A percentile compares a stretch with the other conserved stretches of the same genome.
Evolutionary conservation across 768 basidiomycete genomes (phyloP).

Genomic region (Phaeotremella skinneri): DNA sequence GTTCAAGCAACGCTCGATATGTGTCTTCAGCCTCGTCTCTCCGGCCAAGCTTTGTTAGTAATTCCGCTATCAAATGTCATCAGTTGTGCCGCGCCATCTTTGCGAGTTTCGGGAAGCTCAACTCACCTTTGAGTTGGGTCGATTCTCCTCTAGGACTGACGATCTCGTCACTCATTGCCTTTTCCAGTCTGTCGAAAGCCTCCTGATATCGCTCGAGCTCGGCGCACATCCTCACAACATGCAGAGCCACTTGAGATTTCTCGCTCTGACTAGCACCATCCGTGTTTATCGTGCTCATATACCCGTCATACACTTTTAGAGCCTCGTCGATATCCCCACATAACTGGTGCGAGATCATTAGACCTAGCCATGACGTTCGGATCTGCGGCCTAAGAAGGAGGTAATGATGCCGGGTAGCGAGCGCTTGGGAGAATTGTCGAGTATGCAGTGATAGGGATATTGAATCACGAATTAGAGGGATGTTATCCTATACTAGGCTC

Average conservation of each 20-base stretch:
- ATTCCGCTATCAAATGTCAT: conserved; percentile 60
- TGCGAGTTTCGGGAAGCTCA: background rate
- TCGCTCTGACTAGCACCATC: conserved; percentile 43
- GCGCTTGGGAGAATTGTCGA: conserved; percentile 70
- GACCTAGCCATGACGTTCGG: conserved; percentile 83
- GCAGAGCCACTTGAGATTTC: conserved; percentile 43
- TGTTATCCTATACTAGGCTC: conserved; percentile 67
- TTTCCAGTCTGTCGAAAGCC: conserved; percentile 40
- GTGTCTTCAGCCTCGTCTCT: conserved; percentile 72
- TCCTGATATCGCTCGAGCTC: conserved; percentile 40
- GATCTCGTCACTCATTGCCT: conserved; percentile 31
- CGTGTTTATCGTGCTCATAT: conserved; percentile 70
- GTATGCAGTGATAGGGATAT: conserved; percentile 86
- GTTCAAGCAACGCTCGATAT: conserved; percentile 76
- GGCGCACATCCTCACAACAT: conserved; percentile 44
- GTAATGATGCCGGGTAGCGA: conserved; percentile 77
- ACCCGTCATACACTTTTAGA: conserved; percentile 68
- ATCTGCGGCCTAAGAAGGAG: conserved; percentile 75
- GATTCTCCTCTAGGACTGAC: conserved; percentile 45
- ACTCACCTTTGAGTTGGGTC: conserved; percentile 45
- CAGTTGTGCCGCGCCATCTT: conserved; percentile 3
- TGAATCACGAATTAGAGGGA: conserved; percentile 87
- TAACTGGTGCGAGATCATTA: conserved; percentile 84
- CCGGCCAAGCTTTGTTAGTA: conserved; percentile 66
- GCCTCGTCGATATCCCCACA: conserved; percentile 71